Conservation (phyloP, 768 basidiomycete genomes). For the Baorangia bicolor region DNA sequence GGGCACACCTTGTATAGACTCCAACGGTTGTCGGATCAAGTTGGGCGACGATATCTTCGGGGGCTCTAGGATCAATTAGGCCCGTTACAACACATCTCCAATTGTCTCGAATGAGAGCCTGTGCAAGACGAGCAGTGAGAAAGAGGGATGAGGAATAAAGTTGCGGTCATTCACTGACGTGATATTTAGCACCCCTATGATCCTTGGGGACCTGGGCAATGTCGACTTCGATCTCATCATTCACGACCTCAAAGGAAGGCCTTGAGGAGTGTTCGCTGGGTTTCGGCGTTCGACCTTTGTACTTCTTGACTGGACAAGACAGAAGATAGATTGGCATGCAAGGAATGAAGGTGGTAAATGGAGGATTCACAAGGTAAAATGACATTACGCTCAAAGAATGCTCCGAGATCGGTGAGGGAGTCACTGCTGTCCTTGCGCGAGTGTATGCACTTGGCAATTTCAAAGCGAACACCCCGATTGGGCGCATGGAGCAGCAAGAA, state of each 20-base stretch:
- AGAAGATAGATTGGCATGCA: background rate
- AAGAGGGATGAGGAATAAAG: background rate
- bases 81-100: no score
- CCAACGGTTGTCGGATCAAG: background rate
- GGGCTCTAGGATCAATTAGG: constrained; percentile 15
- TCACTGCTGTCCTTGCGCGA: background rate
- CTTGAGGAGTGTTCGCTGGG: no score
- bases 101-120: no score
- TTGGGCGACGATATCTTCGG: background rate
- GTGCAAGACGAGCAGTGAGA: background rate
- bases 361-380: constrained; percentile 4
- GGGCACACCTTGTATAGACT: background rate
- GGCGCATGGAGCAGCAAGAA: constrained; percentile 5
- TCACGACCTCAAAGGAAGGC: constrained; percentile 15
- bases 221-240: no score
- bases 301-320: constrained; percentile 10
- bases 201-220: background rate
- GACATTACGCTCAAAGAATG: constrained; percentile 1
- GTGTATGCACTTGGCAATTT: constrained; percentile 5
- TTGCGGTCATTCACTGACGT: no score
- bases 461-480: background rate
- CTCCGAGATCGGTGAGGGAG: background rate
- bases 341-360: no score
- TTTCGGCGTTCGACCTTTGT: constrained; percentile 21
- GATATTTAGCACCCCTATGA: constrained; percentile 7